Conservation (phyloP, 2,329 filamentous ascomycete genomes). For the Trichoderma simmonsii region DNA sequence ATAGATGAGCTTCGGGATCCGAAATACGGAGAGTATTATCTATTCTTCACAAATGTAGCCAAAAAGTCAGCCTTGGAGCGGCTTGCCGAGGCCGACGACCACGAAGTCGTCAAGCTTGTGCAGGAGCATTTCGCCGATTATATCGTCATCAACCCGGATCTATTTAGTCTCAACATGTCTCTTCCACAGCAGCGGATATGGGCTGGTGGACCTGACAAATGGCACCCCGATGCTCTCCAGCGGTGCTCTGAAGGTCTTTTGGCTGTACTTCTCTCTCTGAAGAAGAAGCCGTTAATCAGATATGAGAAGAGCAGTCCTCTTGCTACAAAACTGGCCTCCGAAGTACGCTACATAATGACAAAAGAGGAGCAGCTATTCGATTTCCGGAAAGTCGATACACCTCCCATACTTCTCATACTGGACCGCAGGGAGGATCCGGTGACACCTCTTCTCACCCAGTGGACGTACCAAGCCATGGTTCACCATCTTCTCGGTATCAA, state of each 20-base stretch:
- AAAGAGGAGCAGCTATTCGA: conserved; percentile 97
- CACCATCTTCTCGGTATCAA: conserved; percentile 91
- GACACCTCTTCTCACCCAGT: conserved; percentile 90
- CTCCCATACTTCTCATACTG: conserved; percentile 84
- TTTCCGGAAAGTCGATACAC: conserved; percentile 90
- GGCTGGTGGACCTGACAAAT: conserved; percentile 77
- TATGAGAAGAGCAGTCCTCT: conserved; percentile 89
- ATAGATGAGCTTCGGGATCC: conserved; percentile 95
- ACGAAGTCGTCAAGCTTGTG: conserved; percentile 90
- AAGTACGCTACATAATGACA: conserved; percentile 87
- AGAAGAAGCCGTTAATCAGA: conserved; percentile 93
- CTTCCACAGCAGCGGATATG: conserved; percentile 75
- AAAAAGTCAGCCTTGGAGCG: conserved; percentile 95
- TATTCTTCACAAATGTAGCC: conserved; percentile 97
- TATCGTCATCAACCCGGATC: conserved; percentile 88
- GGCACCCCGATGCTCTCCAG: conserved; percentile 86
- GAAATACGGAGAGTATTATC: conserved; percentile 94
- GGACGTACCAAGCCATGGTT: conserved; percentile 99
- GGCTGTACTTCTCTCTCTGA: conserved; percentile 79
- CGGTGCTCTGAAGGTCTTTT: conserved; percentile 83
- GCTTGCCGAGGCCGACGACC: conserved; percentile 92
- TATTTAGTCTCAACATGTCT: conserved; percentile 75
- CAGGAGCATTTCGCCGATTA: conserved; percentile 98
- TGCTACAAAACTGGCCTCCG: conserved; percentile 88
- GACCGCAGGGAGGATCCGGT: conserved; percentile 93